Base-by-base conservation (phyloP, 2,329 filamentous ascomycete species). In the Exophiala lecanii-corni region DNA sequence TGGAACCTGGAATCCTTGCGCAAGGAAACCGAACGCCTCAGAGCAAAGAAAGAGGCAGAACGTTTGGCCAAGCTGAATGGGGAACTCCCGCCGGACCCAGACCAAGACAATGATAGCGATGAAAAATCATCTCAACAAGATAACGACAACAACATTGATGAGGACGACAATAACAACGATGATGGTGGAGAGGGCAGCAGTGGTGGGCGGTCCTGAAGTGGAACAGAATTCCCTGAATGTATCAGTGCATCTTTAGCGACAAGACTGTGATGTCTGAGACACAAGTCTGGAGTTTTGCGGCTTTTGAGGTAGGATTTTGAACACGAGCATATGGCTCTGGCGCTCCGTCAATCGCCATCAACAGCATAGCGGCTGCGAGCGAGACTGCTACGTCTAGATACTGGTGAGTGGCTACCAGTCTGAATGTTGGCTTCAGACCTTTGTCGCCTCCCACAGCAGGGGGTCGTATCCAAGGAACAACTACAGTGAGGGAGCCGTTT, bases 1-100 rank as follows among this genome's bases (percentile, higher is more conserved):
- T 96, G 82, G 81, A 94, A 95, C 59, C 67, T 96, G 57, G 82
- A 88, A 57, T 87, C 82, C 48, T 68, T 97, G 62, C 78, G 92
- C 47, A 73, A 75, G 58, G 89, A 97, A 72, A 98, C 92, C 0
- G 87, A 95, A 62, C 79, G 76, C 2, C 61, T 91, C 20, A 74
- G 81, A 37, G 74, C 80, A 51, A 75, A 74, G 71, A 89, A 84
- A 64, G 91, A 96, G 65, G 83, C 88, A 55, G 87, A 94, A 55
- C 63, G 78, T 19, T 56, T 81, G 43, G 64, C 62, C 26, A 63
- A 59, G 47, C 46, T 66, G 15, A 44, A 60, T 19, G 65, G 66
- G 9, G 46, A 47, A 34, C 38, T 42, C 5, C 36, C 51, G 9
- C 39, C 49, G 9, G 47, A 54, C 10, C 40, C 33, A 12, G 38